Evolutionary conservation across 345 rosid species (phyloP), one percentile per base, ranked within the genome.

Genomic region (Bruguiera sexangula): DNA sequence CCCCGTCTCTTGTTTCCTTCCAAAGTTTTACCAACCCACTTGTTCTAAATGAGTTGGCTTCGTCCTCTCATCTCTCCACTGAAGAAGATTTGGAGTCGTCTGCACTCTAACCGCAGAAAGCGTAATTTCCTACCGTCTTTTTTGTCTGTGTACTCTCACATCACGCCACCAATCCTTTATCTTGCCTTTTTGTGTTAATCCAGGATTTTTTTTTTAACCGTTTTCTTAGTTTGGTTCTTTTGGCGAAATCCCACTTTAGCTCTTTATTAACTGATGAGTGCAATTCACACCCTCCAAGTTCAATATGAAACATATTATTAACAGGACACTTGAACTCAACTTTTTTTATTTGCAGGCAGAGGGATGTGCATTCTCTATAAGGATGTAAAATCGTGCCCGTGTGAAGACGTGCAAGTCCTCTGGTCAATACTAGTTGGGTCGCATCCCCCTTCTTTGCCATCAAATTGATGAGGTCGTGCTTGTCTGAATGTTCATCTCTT

Each of bases 401-500:
- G 66, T 50, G 73, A 75, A 69, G 78, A 69, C 51, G 73, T 75
- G 15, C 78, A 48, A 0, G 60, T 75, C 29, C 31, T 75, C 2
- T 69, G 78, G 78, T 75, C 78, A 57, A 75, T 75, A 8, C 61
- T 75, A 36, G 69, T 63, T 15, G 78, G 69, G 24, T 75, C 78
- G 63, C 69, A 69, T 24, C 32, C 58, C 2, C 58, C 51, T 48
- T 13, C 60, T 26, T 24, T 55, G 30, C 48, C 58, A 46, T 29
- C 64, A 6, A 62, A 70, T 32, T 62, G 55, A 59, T 11, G 26
- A 53, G 30, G 34, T 19, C 53, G 15, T 50, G 22, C 8, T 3
- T 0, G 32, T 24, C 52, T 19, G 32, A 51, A 26, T 21, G 29
- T 50, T 15, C 21, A 27, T 65, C 32, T 4, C 27, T 24, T 65